These are phyloP conservation scores for Williopsis jadinii DNA, from an alignment of 1,139 yeast genomes.

Conservation along the genomic window DNA sequence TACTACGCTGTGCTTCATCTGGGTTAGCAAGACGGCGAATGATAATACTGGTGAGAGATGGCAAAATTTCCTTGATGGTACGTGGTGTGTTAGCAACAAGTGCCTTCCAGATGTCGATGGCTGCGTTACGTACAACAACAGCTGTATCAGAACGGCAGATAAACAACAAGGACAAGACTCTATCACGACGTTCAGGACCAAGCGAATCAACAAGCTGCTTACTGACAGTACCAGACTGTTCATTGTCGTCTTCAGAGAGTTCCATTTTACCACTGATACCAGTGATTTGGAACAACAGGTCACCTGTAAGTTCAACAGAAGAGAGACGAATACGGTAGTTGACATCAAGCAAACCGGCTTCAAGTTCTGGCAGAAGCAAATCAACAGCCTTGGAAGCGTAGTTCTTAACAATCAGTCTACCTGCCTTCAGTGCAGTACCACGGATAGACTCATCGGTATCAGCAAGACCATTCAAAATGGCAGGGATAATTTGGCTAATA, in stretches of 20 bases:
- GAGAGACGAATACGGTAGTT: conserved; percentile 87
- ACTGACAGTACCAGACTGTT: conserved; percentile 53
- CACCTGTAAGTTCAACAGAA: conserved; percentile 96
- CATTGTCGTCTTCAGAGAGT: conserved; percentile 54
- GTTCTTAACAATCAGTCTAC: conserved; percentile 83
- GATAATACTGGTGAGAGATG: conserved; percentile 72
- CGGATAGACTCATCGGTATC: conserved; percentile 82
- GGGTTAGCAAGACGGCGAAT: conserved; percentile 77
- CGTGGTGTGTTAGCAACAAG: conserved; percentile 93
- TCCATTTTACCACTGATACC: conserved; percentile 69
- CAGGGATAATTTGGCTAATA: conserved; percentile 77
- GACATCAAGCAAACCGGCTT: conserved; percentile 76
- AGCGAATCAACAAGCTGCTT: conserved; percentile 67
- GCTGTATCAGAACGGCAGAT: conserved; percentile 91
- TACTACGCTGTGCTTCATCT: conserved; percentile 72
- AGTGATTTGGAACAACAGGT: conserved; percentile 85
- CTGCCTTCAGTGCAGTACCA: conserved; percentile 88
- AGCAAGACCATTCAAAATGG: conserved; percentile 86
- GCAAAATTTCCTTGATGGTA: conserved; percentile 89
- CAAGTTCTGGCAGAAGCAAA: conserved; percentile 87
- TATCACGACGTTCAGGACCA: conserved; percentile 85
- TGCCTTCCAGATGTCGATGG: conserved; percentile 97
- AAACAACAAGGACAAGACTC: conserved; percentile 75
- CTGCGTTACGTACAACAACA: conserved; percentile 79
- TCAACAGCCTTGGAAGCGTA: conserved; percentile 94